phyloP scores from a whole-genome alignment of 371 early-diverging fungal genomes.

The Mortierella sp. region DNA sequence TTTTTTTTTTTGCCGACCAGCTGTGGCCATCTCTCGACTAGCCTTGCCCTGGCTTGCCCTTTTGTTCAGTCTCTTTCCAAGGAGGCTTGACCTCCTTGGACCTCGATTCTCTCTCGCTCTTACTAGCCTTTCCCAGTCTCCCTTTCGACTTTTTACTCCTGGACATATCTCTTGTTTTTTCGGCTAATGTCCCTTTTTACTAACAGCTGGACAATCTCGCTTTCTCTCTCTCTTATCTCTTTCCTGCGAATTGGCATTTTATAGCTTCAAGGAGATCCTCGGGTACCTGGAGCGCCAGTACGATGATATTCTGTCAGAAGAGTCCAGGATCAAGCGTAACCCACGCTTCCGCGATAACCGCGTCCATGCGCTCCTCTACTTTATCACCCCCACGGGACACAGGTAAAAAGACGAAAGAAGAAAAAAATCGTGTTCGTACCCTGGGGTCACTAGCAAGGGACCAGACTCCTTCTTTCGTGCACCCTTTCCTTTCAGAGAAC shows the following conservation, averaged over 20 bases:
- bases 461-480: neutral
- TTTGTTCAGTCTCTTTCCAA: too few relatives aligned
- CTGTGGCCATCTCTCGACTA: too few relatives aligned
- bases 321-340: constrained; percentile 94
- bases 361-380: constrained; percentile 97
- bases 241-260: constrained; percentile 1
- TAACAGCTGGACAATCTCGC: constrained; percentile 57
- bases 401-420: constrained; percentile 56
- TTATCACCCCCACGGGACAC: constrained; percentile 98
- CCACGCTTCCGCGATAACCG: constrained; percentile 97
- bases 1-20: neutral
- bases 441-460: too few relatives aligned
- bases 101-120: too few relatives aligned
- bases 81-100: too few relatives aligned
- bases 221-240: neutral
- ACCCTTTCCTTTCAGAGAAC: too few relatives aligned
- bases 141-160: neutral
- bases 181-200: neutral
- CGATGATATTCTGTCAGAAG: constrained; percentile 96
- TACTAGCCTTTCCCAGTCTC: neutral
- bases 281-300: constrained; percentile 95
- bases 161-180: neutral
- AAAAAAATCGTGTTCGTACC: neutral
- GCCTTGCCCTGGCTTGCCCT: too few relatives aligned
- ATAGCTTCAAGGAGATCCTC: constrained; percentile 84